Base-by-base conservation (phyloP, 768 basidiomycete genomes). In the Mycena haematopus region DNA sequence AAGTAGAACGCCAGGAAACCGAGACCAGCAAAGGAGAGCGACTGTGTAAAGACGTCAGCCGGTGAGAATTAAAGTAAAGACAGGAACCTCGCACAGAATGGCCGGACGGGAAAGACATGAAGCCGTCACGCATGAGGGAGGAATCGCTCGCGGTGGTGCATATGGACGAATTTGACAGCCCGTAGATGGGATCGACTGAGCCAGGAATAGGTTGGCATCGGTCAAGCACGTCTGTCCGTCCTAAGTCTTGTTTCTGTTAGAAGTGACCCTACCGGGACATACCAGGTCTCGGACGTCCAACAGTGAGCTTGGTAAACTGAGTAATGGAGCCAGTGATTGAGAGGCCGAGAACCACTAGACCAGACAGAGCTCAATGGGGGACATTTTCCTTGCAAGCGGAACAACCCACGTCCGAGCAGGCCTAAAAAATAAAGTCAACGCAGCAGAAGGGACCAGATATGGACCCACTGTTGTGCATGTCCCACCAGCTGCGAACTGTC, bases 41-140 rank as follows among this genome's bases (percentile, higher is more conserved):
- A 67, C 49, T 55, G 51, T 13, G 31, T 57, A 19, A 36, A 52
- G 27, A 63, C 44, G 60, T 50, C 35, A 62, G 40, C 25, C 24
- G 35, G 8, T 9, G 24, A 25, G 29, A 19, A 19, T 9, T 36
- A 7, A 45, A n/a, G 5, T 24, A 8, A 35, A 45, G 29, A 38
- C 6, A 46, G 25, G 19, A 45, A 15, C 11, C 15, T 77, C 90
- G 52, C 68, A 92, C 94, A 3, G 93, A 89, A 75, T 97, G 95
- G 1, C 96, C 96, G 56, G 92, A 93, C 15, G 90, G 91, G 74
- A 98, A 97, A 71, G 93, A 95, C 68, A 92, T 85, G 79, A 93
- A 98, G 1, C 95, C 66, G 45, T 67, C 65, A 15, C 58, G 33
- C 96, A 76, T 96, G 93, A 29, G 80, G 77, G 66, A 95, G 74